A percentile compares a stretch with the other conserved stretches of the same genome.
These are phyloP conservation scores for Suhomyces guaymorum DNA, from an alignment of 1,139 yeast species.

Conservation along the genomic window DNA sequence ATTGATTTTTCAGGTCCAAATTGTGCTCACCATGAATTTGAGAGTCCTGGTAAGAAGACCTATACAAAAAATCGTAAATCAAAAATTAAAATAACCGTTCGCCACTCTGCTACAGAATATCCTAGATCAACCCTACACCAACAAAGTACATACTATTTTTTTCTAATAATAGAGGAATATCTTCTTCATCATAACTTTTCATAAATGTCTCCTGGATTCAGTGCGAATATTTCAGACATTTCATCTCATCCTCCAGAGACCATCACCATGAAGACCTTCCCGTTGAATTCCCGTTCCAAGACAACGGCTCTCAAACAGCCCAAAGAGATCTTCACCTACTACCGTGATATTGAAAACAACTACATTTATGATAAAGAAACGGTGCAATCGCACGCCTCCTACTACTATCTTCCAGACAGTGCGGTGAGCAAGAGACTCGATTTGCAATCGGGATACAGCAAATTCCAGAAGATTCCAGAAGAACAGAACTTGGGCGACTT, in stretches of 20 bases:
- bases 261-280: slow-evolving; percentile 36
- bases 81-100: no score
- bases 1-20: no score
- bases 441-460: slow-evolving; percentile 60
- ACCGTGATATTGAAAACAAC: slow-evolving; percentile 53
- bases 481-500: slow-evolving; percentile 55
- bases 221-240: slow-evolving; percentile 14
- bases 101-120: no score
- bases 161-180: no score
- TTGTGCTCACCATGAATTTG: no score
- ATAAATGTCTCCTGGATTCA: slow-evolving; percentile 10
- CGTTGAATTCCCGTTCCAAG: slow-evolving; percentile 50
- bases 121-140: no score
- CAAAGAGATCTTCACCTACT: slow-evolving; percentile 62
- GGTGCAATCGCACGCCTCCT: slow-evolving; percentile 47
- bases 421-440: slow-evolving; percentile 54
- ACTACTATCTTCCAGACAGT: slow-evolving; percentile 77
- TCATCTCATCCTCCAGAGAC: not conserved
- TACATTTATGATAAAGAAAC: slow-evolving; percentile 49
- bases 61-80: no score
- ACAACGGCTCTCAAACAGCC: slow-evolving; percentile 70
- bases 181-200: not conserved
- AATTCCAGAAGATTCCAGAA: slow-evolving; percentile 59
- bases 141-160: no score
- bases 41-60: no score